These are phyloP conservation scores for Epichloe aotearoae DNA, from an alignment of 2,329 filamentous ascomycete genomes.

Conservation along the genomic window DNA sequence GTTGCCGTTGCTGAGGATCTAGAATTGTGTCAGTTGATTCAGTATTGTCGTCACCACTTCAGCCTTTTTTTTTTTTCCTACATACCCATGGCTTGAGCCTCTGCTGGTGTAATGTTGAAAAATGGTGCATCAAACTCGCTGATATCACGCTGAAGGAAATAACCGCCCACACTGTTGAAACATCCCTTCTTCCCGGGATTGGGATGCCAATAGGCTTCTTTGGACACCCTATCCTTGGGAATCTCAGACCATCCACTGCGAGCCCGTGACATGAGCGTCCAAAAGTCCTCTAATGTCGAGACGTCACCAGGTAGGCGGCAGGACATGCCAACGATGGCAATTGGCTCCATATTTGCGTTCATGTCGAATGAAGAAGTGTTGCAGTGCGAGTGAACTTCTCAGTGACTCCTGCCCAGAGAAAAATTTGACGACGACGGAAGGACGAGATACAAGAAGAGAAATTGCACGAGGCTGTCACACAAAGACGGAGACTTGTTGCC, in stretches of 20 bases:
- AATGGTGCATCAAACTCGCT: slow-evolving; percentile 37
- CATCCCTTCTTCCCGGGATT: slow-evolving; percentile 28
- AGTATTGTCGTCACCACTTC: not conserved
- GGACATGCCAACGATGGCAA: slow-evolving; percentile 35
- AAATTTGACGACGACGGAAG: not conserved
- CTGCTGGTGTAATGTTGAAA: slow-evolving; percentile 37
- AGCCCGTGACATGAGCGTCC: slow-evolving; percentile 28
- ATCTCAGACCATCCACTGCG: slow-evolving; percentile 28
- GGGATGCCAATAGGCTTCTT: slow-evolving; percentile 27
- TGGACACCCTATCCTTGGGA: slow-evolving; percentile 34
- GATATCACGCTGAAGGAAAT: slow-evolving; percentile 33
- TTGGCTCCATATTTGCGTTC: slow-evolving; percentile 14
- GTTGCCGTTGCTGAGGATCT: slow-evolving; percentile 39
- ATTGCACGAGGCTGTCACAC: too few relatives aligned
- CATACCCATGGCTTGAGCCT: slow-evolving; percentile 33
- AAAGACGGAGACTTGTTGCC: not conserved
- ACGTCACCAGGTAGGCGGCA: slow-evolving; percentile 32
- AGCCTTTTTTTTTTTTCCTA: not conserved
- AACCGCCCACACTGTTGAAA: slow-evolving; percentile 22
- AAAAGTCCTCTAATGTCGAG: slow-evolving; percentile 28
- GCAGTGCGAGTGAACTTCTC: not conserved
- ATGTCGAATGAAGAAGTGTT: slow-evolving; percentile 2
- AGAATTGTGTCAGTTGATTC: not conserved
- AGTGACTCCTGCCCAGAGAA: not conserved
- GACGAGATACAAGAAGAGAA: not conserved